phyloP scores from a whole-genome alignment of 2,329 filamentous ascomycete species.

The Akanthomyces muscarius region DNA sequence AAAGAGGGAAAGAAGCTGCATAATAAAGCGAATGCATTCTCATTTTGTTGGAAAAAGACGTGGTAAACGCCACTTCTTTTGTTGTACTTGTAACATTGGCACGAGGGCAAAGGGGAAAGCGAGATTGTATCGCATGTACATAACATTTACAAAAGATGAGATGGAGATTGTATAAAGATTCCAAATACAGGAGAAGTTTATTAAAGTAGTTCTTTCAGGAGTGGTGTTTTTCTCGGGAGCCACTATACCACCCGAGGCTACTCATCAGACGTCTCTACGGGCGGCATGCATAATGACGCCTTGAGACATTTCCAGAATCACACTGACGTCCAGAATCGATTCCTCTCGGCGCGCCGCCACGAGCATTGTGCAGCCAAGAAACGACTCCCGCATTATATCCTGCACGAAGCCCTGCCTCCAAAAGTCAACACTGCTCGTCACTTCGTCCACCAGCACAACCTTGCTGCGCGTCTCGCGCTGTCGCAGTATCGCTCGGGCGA shows the following conservation, averaged over 20 bases:
- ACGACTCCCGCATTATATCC: constrained; percentile 11
- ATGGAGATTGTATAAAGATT: not conserved
- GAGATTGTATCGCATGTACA: constrained; percentile 6
- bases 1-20: not conserved
- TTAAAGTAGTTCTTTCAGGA: too few species aligned
- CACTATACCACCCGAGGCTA: too few species aligned
- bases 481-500: constrained; percentile 5
- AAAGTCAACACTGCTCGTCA: not conserved
- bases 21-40: not conserved
- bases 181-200: not conserved
- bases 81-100: not conserved
- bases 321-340: constrained; percentile 4
- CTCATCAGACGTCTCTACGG: not conserved
- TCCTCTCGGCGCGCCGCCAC: constrained; percentile 7
- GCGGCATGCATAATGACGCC: constrained; percentile 11
- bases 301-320: constrained; percentile 7
- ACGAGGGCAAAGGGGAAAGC: not conserved
- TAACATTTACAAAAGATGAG: not conserved
- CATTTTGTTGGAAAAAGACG: not conserved
- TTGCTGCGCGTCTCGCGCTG: constrained; percentile 10
- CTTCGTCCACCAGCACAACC: constrained; percentile 13
- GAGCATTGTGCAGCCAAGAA: constrained; percentile 9
- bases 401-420: not conserved
- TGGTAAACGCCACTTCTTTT: not conserved
- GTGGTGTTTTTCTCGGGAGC: too few species aligned